Conservation (phyloP, 2,329 filamentous ascomycete genomes). For the Colletotrichum truncatum region DNA sequence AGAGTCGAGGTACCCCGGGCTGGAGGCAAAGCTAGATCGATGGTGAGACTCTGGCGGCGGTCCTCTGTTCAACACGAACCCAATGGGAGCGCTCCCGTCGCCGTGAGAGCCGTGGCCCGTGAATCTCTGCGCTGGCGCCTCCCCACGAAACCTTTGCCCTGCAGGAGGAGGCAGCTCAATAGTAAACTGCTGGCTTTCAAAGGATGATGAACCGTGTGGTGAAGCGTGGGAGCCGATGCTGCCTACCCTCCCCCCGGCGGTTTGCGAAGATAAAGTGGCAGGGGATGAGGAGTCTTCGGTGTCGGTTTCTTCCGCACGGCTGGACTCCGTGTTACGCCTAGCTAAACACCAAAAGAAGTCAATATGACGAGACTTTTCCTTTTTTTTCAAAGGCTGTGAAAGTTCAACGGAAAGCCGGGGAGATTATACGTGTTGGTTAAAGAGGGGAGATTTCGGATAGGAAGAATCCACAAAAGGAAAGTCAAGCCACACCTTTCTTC, state of each 20-base stretch:
- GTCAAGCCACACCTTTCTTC: slow-evolving; percentile 13
- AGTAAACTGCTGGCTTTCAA: slow-evolving; percentile 4
- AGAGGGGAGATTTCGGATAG: background rate
- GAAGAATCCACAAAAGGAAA: background rate
- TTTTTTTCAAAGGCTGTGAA: no score
- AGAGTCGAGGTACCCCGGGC: background rate
- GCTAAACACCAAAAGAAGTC: background rate
- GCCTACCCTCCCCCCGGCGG: background rate
- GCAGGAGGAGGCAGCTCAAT: background rate
- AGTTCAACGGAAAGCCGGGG: background rate
- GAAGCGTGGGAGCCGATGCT: slow-evolving; percentile 10
- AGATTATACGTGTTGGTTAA: background rate
- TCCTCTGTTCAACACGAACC: slow-evolving; percentile 13
- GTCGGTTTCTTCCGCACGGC: background rate
- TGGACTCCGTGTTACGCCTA: slow-evolving; percentile 4
- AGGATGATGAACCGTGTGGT: background rate
- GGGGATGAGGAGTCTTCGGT: slow-evolving; percentile 10
- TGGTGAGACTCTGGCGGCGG: background rate
- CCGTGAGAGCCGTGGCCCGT: slow-evolving; percentile 15
- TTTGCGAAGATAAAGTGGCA: background rate
- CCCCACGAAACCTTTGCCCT: background rate
- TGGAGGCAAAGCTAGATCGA: background rate
- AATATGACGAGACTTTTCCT: no score
- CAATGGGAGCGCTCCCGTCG: slow-evolving; percentile 19
- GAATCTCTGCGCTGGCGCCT: slow-evolving; percentile 11